phyloP scores from a whole-genome alignment of 2,329 filamentous ascomycete genomes.

The Diplocarpon rosae region DNA sequence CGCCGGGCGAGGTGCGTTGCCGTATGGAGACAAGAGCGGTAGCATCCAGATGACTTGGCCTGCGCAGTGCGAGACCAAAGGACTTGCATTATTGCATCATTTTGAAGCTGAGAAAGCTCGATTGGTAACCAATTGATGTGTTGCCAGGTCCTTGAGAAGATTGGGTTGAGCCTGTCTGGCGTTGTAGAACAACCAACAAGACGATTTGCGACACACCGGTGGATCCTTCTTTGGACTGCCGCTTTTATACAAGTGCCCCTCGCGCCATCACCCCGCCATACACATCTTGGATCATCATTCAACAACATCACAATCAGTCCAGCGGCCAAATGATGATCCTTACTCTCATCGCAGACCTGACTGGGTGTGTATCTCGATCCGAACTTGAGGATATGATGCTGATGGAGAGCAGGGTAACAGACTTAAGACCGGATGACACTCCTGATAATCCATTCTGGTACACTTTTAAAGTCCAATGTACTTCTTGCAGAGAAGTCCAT shows the following conservation, averaged over 20 bases:
- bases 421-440: slow-evolving; percentile 75
- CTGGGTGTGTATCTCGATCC: slow-evolving; percentile 38
- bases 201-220: too few species aligned
- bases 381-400: background rate
- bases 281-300: too few species aligned
- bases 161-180: background rate
- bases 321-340: slow-evolving; percentile 46
- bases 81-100: slow-evolving; percentile 46
- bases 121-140: background rate
- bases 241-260: slow-evolving; percentile 5
- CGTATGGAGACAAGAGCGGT: slow-evolving; percentile 46
- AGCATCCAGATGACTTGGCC: slow-evolving; percentile 50
- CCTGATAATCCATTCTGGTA: slow-evolving; percentile 83
- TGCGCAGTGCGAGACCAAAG: slow-evolving; percentile 57
- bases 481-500: slow-evolving; percentile 88
- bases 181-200: background rate
- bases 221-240: background rate
- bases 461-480: slow-evolving; percentile 96
- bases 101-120: slow-evolving; percentile 3
- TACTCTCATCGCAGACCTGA: slow-evolving; percentile 55
- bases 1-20: slow-evolving; percentile 38
- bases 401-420: slow-evolving; percentile 58
- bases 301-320: too few species aligned
- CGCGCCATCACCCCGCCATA: background rate
- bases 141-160: background rate